These are phyloP conservation scores for Pseudohyphozyma bogoriensis DNA, from an alignment of 768 basidiomycete genomes.

Conservation along the genomic window DNA sequence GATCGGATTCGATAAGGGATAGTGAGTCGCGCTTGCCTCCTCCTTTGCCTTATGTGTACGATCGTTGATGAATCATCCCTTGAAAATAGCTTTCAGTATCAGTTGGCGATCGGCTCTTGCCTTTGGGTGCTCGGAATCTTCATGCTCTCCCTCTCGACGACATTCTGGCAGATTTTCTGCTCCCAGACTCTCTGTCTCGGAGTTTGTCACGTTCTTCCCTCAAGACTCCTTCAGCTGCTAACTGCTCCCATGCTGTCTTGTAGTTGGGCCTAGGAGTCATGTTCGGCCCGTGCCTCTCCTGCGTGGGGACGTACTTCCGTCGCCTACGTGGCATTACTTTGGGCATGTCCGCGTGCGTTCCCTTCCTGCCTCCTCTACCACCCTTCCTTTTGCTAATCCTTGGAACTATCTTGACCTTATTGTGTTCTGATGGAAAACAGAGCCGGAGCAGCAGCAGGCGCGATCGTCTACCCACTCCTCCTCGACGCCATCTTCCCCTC, in stretches of 20 bases:
- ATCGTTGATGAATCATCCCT: background rate
- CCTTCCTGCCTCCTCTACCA: too few species aligned
- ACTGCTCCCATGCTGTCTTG: too few species aligned
- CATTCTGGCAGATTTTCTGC: conserved; percentile 17
- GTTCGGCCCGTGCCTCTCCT: conserved; percentile 47
- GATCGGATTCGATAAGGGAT: conserved; percentile 38
- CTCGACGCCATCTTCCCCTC: conserved; percentile 34
- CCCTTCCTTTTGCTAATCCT: too few species aligned
- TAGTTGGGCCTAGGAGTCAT: conserved; percentile 48
- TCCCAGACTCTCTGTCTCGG: conserved; percentile 23
- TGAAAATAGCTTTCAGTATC: conserved; percentile 13
- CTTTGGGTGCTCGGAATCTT: conserved; percentile 25
- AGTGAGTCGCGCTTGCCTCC: too few species aligned
- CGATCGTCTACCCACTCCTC: conserved; percentile 38
- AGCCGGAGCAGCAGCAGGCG: too few species aligned
- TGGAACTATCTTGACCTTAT: too few species aligned
- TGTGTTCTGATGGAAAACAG: too few species aligned
- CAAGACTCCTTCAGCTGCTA: too few species aligned
- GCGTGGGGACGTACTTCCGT: conserved; percentile 46
- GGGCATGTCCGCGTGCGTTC: conserved; percentile 42
- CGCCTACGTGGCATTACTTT: conserved; percentile 42
- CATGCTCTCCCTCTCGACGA: conserved; percentile 9
- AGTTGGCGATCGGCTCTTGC: conserved; percentile 16
- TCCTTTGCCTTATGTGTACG: too few species aligned
- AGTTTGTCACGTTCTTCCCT: too few species aligned